Base-by-base conservation (phyloP, 1,139 yeast genomes). In the Lodderomyces theae region DNA sequence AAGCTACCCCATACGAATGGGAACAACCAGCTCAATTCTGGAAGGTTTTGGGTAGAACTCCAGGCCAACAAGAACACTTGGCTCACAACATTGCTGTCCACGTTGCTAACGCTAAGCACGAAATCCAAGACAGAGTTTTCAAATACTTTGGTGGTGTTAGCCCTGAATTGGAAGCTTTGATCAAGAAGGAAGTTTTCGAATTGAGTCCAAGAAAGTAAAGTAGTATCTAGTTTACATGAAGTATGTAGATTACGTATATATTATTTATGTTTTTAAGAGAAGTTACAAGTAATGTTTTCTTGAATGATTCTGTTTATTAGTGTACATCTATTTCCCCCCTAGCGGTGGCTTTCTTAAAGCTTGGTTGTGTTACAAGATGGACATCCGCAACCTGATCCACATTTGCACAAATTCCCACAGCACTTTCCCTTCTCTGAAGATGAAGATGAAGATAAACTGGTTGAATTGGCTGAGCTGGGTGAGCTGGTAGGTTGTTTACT, bases 61-160 rank as follows among this genome's bases (percentile, higher is more conserved):
- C 81, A 21, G 85, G 86, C 53, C 95, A 86, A 66, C 96, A 87
- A 66, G 79, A 77, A 57, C 80, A 86, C 57, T 74, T 90, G 62
- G 87, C 92, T 39, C 86, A 85, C 66, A 90, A 92, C 63, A 74
- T 90, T 51, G 82, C 95, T 34, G 83, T 70, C 28, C 96, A 89
- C 61, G 84, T 79, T 36, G 57, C 74, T 35, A 77, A 63, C 53
- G 96, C 96, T 29, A 77, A 78, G 51, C 82, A 86, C 42, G 77
- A 73, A 42, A 80, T 88, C 51, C 96, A 86, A 72, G 89, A 87
- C 60, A 72, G 83, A 50, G 95, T 87, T 30, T 75, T 84, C 56
- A 87, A 75, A 47, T 79, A 84, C 79, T 90, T 90, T 61, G 60
- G 74, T 47, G 82, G 82, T 66, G 95, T 89, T 41, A 74, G 79